Evolutionary conservation across 2,329 filamentous ascomycete genomes (phyloP), one percentile per base, ranked within the genome.

Genomic region (Thelonectria olida): DNA sequence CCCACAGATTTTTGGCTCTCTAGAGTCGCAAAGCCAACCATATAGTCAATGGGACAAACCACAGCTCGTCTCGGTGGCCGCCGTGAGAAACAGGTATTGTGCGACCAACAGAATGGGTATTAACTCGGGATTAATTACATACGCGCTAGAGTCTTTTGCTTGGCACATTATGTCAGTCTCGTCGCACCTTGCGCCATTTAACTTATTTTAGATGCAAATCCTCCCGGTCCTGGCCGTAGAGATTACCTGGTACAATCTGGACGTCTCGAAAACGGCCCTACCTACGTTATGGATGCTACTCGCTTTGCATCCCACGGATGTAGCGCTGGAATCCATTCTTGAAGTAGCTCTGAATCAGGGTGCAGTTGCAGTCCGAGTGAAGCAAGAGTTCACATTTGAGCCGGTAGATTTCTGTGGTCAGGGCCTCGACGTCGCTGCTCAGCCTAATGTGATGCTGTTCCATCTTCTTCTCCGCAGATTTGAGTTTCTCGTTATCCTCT

Each of bases 381-480:
- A 54, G 50, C 10, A 62, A 53, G 5, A 62, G 54, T 27, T 62
- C 47, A 59, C 62, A 57, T 49, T 65, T 62, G 38, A 62, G 55
- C 3, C 51, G 44, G 15, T 60, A 28, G 7, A 65, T 54, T 44
- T 60, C 55, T 19, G 41, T 48, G 7, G 47, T 60, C 23, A 65
- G 56, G 7, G 49, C 38, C 5, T 54, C 56, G 15, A 65, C 48
- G 20, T 28, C 19, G 20, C 36, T 19, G n/a, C 51, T 52, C 22
- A 62, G 44, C 41, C 52, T 27, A 10, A 45, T 51, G 23, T 62
- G 58, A 17, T 17, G 44, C 7, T 58, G 42, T 50, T 62, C 48
- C 44, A 63, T 58, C 7, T 34, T 50, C 28, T 50, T 45, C 25
- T 61, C 53, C 22, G 56, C 48, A n/a, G 25, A 23, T 39, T 58